These are phyloP conservation scores for Naganishia onofrii DNA, from an alignment of 768 basidiomycete genomes.

Conservation along the genomic window DNA sequence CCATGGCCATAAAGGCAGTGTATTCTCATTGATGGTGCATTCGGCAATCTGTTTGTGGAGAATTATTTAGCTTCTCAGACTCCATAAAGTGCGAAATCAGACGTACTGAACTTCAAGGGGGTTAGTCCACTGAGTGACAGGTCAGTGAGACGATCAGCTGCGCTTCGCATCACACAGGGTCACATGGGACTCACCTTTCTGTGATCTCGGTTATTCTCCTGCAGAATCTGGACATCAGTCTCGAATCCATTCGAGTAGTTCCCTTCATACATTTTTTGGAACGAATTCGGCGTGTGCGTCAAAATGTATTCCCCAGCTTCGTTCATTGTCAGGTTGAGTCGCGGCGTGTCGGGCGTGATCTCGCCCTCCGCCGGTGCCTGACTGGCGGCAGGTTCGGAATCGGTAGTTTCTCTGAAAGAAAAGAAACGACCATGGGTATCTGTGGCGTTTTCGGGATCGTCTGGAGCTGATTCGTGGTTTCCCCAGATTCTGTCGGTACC, in stretches of 20 bases:
- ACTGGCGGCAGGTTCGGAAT: constrained; percentile 17
- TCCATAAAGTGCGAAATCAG: neutral
- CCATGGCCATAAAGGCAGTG: constrained; percentile 93
- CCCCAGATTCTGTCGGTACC: constrained; percentile 70
- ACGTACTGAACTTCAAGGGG: constrained; percentile 57
- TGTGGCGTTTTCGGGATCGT: constrained; percentile 61
- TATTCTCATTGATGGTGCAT: constrained; percentile 86
- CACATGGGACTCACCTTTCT: constrained; percentile 55
- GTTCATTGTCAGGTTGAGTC: constrained; percentile 71
- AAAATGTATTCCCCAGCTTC: constrained; percentile 76
- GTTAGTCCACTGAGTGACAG: constrained; percentile 69
- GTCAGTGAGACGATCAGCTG: neutral
- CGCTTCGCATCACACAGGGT: neutral
- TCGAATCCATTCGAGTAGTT: constrained; percentile 70
- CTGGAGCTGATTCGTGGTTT: constrained; percentile 69
- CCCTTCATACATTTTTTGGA: constrained; percentile 52
- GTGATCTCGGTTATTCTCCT: constrained; percentile 67
- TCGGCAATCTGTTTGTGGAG: constrained; percentile 64
- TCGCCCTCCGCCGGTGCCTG: constrained; percentile 33
- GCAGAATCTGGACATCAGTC: constrained; percentile 51
- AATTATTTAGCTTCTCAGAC: neutral
- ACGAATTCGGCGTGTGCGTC: constrained; percentile 65
- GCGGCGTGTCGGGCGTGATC: constrained; percentile 34
- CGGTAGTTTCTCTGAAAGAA: constrained; percentile 63
- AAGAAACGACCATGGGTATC: constrained; percentile 76